These are phyloP conservation scores for Spinacia oleracea DNA, from an alignment of 179 eudicot species.

Conservation along the genomic window DNA sequence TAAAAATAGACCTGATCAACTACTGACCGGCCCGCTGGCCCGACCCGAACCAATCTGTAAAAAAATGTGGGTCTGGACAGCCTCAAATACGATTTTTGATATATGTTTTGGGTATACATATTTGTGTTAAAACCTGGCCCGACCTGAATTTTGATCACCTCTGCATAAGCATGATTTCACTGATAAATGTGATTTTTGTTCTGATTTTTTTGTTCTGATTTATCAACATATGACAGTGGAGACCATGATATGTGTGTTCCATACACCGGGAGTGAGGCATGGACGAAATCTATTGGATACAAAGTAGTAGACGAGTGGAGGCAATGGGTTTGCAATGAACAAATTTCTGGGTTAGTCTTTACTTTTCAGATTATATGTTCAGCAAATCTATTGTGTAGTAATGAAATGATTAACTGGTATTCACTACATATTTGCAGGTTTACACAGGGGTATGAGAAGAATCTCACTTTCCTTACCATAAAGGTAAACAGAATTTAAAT, in stretches of 20 bases:
- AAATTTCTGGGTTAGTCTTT: slow-evolving; percentile 65
- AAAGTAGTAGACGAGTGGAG: slow-evolving; percentile 75
- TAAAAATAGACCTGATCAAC: no score
- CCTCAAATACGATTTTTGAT: no score
- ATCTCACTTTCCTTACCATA: slow-evolving; percentile 72
- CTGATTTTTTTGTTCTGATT: not conserved
- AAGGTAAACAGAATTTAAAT: slow-evolving; percentile 54
- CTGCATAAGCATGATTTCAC: not conserved
- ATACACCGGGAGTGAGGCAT: slow-evolving; percentile 77
- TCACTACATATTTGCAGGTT: slow-evolving; percentile 47
- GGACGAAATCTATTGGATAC: slow-evolving; percentile 76
- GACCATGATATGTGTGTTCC: slow-evolving; percentile 96
- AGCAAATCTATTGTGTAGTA: not conserved
- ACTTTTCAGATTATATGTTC: not conserved
- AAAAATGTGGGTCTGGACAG: no score
- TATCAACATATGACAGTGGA: slow-evolving; percentile 50
- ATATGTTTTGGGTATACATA: no score
- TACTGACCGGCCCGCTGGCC: no score
- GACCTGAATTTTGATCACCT: no score
- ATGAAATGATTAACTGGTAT: not conserved
- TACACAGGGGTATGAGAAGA: slow-evolving; percentile 67
- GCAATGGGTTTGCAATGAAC: slow-evolving; percentile 54
- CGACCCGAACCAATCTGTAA: no score
- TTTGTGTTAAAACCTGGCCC: no score
- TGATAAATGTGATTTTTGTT: not conserved